Base-by-base conservation (phyloP, 2,329 filamentous ascomycete species). In the Albophoma yamanashiensis region DNA sequence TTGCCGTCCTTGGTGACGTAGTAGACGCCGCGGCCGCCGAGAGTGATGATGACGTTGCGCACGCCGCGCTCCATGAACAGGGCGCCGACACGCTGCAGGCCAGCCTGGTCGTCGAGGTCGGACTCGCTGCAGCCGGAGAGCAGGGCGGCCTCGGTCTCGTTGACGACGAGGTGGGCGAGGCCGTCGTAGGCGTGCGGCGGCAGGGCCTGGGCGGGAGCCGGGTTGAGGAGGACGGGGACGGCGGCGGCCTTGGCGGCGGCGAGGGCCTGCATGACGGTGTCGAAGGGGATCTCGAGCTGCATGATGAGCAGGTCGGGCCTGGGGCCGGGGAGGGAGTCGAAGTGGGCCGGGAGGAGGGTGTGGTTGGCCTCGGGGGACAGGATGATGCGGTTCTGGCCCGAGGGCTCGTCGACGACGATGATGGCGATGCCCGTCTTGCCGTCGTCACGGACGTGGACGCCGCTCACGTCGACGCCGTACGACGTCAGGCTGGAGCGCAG, bases 61-160 rank as follows among this genome's bases (percentile, higher is more conserved):
- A 95, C 91, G 9, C 92, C 92, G 57, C 81, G 78, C 9, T 72
- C 69, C 47, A 92, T 75, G 72, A 96, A 94, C 56, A 80, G 76
- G 27, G 73, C 67, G 1, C 81, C 82, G 1, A 88, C 79, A 47
- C 67, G 68, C 62, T 72, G 68, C 52, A 82, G 66, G 0, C 80
- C 80, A 0, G 71, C 69, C 58, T 75, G 70, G 17, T 70, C 69
- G 36, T 82, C 79, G 58, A 85, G 76, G 31, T 79, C 78, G 0
- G 71, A 73, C 64, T 82, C 79, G 9, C 72, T 66, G 59, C 77
- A 77, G 1, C 82, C 84, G 0, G 84, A 86, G 59, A 96, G 80
- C 57, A 92, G 82, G 11, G 86, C 82, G 2, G 92, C 90, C 76
- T 97, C 92, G 1, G 88, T 94, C 77, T 97, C 92, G 69, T 97